Base-by-base conservation (phyloP, 768 basidiomycete species). In the Leccinum truebloodii region DNA sequence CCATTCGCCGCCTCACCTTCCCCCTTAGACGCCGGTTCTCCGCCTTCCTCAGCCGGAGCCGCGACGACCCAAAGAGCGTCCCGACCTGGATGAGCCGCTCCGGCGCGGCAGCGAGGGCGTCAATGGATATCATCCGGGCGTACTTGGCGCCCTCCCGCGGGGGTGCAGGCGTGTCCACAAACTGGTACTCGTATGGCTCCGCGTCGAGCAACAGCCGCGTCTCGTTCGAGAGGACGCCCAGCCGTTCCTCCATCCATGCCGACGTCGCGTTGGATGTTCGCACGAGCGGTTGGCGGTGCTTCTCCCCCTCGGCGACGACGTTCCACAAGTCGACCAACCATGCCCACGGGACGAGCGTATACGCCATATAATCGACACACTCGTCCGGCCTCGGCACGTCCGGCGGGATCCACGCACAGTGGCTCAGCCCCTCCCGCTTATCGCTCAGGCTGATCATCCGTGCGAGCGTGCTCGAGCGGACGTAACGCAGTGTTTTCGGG, bases 21-120 rank as follows among this genome's bases (percentile, higher is more conserved):
- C 75, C 69, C 2, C 86, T 83, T 28, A 84, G 66, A 14, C 67
- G 70, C 53, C 76, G 67, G 63, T 84, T 80, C 14, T 67, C 66
- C 9, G 67, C 64, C 30, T 76, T 66, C 22, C 74, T 78, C 0
- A 91, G 77, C 24, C 81, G 79, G 2, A 93, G 75, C 9, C 92
- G 82, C 2, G 86, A 85, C 1, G 89, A 87, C 5, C 90, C 90
- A 73, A 93, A 93, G 2, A 93, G 79, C 0, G 87, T 86, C 9
- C 92, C 92, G 14, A 94, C 67, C 58, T 88, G 84, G 16, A 94
- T 67, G 28, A 93, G 80, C 9, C 79, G 83, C 59, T 83, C 76
- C 0, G 67, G 34, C 3, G 46, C 54, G 0, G 22, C 56, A 0
- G 57, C 58, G 30, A 71, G 69, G 18, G 13, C 37, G 2, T 63